phyloP scores from a whole-genome alignment of 441 rosid genomes.

The Sinapis alba region DNA sequence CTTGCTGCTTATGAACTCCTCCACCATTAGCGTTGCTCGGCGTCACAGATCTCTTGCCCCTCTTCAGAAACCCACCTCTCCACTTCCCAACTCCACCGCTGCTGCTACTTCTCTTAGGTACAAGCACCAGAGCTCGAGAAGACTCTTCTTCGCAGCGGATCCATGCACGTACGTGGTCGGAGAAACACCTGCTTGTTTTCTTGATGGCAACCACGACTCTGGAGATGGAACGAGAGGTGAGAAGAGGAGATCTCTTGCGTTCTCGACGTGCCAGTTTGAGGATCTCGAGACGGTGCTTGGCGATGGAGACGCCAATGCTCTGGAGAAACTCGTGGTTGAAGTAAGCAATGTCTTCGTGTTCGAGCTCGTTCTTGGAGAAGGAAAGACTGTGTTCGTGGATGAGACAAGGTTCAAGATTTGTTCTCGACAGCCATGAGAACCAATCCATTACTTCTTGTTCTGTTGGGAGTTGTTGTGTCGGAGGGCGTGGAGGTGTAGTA shows the following conservation, averaged over 20 bases:
- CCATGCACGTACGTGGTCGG: slow-evolving; percentile 57
- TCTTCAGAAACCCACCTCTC: slow-evolving; percentile 63
- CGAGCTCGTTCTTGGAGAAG: slow-evolving; percentile 77
- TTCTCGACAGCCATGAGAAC: slow-evolving; percentile 84
- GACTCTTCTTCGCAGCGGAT: slow-evolving; percentile 44
- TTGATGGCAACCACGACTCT: slow-evolving; percentile 60
- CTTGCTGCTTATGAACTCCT: slow-evolving; percentile 37
- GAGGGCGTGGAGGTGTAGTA: not conserved
- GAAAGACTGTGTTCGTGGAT: slow-evolving; percentile 73
- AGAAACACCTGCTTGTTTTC: slow-evolving; percentile 55
- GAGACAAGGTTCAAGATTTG: slow-evolving; percentile 71
- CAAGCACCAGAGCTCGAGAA: slow-evolving; percentile 51
- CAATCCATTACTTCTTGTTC: slow-evolving; percentile 53
- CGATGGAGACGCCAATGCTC: slow-evolving; percentile 90
- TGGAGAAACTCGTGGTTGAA: slow-evolving; percentile 93
- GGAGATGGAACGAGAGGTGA: slow-evolving; percentile 44
- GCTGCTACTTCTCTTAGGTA: slow-evolving; percentile 46
- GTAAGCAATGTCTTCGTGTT: slow-evolving; percentile 69
- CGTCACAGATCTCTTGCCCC: slow-evolving; percentile 51
- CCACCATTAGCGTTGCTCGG: slow-evolving; percentile 35
- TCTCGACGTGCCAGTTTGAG: slow-evolving; percentile 78
- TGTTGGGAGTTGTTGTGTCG: not conserved
- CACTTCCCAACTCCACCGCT: slow-evolving; percentile 37
- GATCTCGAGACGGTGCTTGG: slow-evolving; percentile 91
- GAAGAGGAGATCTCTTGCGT: slow-evolving; percentile 26